Conservation (phyloP, 1,284 basidiomycete genomes). For the Testicularia cyperi region DNA sequence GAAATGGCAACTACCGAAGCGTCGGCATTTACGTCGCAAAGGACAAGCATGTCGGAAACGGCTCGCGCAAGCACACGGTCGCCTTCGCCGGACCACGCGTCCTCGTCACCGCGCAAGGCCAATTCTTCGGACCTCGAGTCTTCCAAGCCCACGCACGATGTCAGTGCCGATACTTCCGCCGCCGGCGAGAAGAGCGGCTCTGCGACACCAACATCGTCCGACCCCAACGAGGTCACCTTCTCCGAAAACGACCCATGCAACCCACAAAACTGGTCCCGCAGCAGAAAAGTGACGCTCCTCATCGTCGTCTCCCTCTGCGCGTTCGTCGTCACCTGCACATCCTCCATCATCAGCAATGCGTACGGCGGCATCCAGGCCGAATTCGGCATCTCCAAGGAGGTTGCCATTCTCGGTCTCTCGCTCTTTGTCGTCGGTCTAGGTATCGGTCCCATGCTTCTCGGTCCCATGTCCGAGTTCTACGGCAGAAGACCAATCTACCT, state of each 20-base stretch:
- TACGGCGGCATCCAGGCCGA: constrained; percentile 62
- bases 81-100: background rate
- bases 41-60: constrained; percentile 33
- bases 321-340: constrained; percentile 43
- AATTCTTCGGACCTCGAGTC: constrained; percentile 11
- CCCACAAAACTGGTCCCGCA: constrained; percentile 29
- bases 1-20: no score
- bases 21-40: background rate
- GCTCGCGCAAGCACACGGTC: constrained; percentile 22
- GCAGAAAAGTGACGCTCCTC: constrained; percentile 27
- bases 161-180: background rate
- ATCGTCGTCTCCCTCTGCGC: constrained; percentile 24
- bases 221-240: constrained; percentile 37
- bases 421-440: constrained; percentile 67
- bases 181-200: background rate
- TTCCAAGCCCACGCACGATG: background rate
- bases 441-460: constrained; percentile 61
- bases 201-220: no score
- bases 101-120: background rate
- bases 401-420: constrained; percentile 73
- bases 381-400: constrained; percentile 68
- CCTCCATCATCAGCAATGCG: constrained; percentile 42
- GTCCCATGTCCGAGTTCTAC: constrained; percentile 67
- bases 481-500: constrained; percentile 61
- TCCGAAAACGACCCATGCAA: constrained; percentile 29